Percentiles rank a stretch among this genome's conserved stretches.
phyloP scores from a whole-genome alignment of 108 stramenopile genomes.

The Discostella pseudostelligera region DNA sequence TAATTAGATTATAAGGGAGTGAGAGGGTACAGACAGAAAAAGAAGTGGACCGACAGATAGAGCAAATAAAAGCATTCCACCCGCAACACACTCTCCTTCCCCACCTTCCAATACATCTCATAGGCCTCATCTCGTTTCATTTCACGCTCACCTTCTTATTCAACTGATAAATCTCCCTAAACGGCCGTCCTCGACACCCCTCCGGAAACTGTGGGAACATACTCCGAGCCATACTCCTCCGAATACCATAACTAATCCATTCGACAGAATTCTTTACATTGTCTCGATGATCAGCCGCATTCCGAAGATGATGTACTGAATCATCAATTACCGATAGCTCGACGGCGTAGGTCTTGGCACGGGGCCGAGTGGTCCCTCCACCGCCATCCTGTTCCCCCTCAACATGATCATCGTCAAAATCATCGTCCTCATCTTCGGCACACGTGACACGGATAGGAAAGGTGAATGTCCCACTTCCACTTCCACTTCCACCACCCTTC shows the following conservation, averaged over 20 bases:
- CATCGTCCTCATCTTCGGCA: slow-evolving; percentile 43
- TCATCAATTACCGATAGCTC: slow-evolving; percentile 43
- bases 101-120: too few species aligned
- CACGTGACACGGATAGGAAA: slow-evolving; percentile 48
- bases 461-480: slow-evolving; percentile 32
- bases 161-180: slow-evolving; percentile 87
- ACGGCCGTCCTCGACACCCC: slow-evolving; percentile 76
- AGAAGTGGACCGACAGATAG: too few species aligned
- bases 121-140: too few species aligned
- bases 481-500: background rate
- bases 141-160: slow-evolving; percentile 78
- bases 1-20: background rate
- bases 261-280: slow-evolving; percentile 49
- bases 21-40: background rate
- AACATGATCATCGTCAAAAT: background rate
- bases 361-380: background rate
- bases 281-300: slow-evolving; percentile 36
- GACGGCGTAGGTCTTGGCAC: slow-evolving; percentile 44
- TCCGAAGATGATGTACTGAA: slow-evolving; percentile 28
- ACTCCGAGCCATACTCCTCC: slow-evolving; percentile 71
- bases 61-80: too few species aligned
- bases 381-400: background rate
- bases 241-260: slow-evolving; percentile 50
- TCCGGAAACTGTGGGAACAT: slow-evolving; percentile 86
- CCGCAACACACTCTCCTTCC: too few species aligned